Evolutionary conservation across 345 rosid genomes (phyloP).

Genomic region (Eucalyptus brandiana): DNA sequence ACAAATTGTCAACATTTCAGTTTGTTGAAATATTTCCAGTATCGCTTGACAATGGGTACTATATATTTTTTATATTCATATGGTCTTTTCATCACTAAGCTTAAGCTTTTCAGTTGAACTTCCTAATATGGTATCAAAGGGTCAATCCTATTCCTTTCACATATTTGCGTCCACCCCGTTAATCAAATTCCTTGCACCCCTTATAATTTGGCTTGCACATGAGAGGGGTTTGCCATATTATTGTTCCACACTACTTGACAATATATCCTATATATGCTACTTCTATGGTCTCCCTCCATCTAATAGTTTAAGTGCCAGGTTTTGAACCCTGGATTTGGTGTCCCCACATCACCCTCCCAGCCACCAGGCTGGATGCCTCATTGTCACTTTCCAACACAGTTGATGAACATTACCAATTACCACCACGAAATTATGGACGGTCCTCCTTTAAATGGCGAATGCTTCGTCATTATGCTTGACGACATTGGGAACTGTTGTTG

Average conservation of each 20-base stretch:
- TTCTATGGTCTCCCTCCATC: not conserved
- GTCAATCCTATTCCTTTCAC: not conserved
- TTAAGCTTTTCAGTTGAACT: not conserved
- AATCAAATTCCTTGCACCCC: not conserved
- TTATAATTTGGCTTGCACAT: not conserved
- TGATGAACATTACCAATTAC: not conserved
- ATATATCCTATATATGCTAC: not conserved
- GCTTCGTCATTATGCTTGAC: not conserved
- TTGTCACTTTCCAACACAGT: not conserved
- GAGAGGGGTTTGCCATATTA: not conserved
- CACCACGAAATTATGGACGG: not conserved
- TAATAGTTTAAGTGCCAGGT: not conserved
- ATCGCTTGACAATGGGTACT: not conserved
- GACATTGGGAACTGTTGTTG: not conserved
- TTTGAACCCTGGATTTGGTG: not conserved
- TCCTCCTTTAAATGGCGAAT: not conserved
- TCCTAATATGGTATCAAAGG: not conserved
- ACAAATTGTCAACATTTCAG: not conserved
- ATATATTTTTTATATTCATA: not conserved
- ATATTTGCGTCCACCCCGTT: not conserved
- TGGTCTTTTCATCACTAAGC: accelerated
- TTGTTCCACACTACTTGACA: accelerated
- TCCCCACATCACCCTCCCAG: not conserved
- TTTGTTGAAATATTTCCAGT: not conserved
- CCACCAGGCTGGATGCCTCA: not conserved